These are phyloP conservation scores for Penicillium bovifimosum DNA, from an alignment of 495 filamentous ascomycete species.

Conservation along the genomic window DNA sequence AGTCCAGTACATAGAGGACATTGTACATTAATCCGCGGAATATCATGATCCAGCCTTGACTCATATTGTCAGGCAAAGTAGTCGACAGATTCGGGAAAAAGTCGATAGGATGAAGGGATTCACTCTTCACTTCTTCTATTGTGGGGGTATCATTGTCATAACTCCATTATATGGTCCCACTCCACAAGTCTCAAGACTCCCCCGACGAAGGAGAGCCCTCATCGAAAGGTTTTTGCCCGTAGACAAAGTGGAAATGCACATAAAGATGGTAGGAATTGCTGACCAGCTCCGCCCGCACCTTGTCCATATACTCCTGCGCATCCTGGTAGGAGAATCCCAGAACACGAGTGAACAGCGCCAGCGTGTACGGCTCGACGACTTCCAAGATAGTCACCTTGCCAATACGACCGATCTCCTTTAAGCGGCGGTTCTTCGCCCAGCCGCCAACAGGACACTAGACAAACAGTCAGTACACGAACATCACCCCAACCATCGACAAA, in stretches of 20 bases:
- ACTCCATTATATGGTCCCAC: neutral
- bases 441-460: constrained; percentile 38
- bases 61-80: constrained; percentile 2
- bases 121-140: neutral
- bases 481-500: neutral
- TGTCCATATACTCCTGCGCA: constrained; percentile 29
- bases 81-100: neutral
- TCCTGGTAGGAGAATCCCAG: constrained; percentile 42
- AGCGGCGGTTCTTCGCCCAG: constrained; percentile 45
- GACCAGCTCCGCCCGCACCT: constrained; percentile 32
- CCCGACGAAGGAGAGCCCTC: constrained; percentile 3
- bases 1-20: constrained; percentile 6
- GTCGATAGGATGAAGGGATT: neutral
- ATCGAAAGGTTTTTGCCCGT: constrained; percentile 34
- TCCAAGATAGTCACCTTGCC: constrained; percentile 31
- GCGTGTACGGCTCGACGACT: constrained; percentile 48
- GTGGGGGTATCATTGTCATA: constrained; percentile 8
- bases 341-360: constrained; percentile 51
- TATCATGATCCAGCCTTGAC: constrained; percentile 11
- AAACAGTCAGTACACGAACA: neutral
- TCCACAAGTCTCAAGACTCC: neutral
- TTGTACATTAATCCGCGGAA: constrained; percentile 10
- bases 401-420: constrained; percentile 47
- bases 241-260: constrained; percentile 35
- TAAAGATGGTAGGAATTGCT: constrained; percentile 31